phyloP scores from a whole-genome alignment of 169 alveolate genomes.

The Theileria sp. region DNA sequence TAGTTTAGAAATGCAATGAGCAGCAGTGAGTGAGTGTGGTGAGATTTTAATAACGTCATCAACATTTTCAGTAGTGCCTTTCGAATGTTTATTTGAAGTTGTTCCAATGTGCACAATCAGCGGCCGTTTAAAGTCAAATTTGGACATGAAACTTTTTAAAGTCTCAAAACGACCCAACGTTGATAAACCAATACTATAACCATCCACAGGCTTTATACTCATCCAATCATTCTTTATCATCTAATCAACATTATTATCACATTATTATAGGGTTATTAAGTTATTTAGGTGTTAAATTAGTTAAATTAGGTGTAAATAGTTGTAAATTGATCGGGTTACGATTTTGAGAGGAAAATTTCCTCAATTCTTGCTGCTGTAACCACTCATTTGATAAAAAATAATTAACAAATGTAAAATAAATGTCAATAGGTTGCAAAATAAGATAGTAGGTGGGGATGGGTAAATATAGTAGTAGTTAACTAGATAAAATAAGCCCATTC shows the following conservation, averaged over 20 bases:
- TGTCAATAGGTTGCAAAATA: too few relatives aligned
- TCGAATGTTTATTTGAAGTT: constrained; percentile 81
- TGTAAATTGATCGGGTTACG: too few relatives aligned
- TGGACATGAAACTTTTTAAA: constrained; percentile 68
- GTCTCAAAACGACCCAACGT: constrained; percentile 72
- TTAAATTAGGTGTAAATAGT: too few relatives aligned
- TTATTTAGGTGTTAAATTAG: too few relatives aligned
- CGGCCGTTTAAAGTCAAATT: constrained; percentile 60
- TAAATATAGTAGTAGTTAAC: too few relatives aligned
- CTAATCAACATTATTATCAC: too few relatives aligned
- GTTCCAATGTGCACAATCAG: constrained; percentile 86
- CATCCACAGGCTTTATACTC: constrained; percentile 77
- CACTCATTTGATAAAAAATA: too few relatives aligned
- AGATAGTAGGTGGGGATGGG: too few relatives aligned
- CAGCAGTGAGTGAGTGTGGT: constrained; percentile 83
- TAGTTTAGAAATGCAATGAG: constrained; percentile 81
- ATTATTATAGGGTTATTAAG: too few relatives aligned
- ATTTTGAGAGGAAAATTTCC: too few relatives aligned
- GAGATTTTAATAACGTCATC: constrained; percentile 82
- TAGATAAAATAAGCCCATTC: too few relatives aligned
- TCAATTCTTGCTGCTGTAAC: background rate
- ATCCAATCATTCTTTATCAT: constrained; percentile 79
- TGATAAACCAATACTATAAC: constrained; percentile 80
- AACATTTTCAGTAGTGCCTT: constrained; percentile 67
- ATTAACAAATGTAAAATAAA: too few relatives aligned